Conservation (phyloP, 192 early-diverging fungal species). For the Coemansia sp. region DNA sequence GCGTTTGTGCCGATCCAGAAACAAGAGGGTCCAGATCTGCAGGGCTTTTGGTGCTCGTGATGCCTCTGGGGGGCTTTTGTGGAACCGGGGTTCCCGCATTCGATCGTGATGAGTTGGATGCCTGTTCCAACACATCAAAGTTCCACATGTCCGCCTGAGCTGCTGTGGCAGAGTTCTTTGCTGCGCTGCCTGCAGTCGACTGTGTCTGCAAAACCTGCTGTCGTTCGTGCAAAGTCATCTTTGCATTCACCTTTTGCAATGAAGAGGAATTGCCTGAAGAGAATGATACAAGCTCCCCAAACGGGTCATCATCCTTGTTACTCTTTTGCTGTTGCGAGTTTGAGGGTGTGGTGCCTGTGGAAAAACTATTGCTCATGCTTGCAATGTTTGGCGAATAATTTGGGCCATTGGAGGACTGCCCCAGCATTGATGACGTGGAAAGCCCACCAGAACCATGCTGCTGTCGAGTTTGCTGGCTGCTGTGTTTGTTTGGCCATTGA, state of each 20-base stretch:
- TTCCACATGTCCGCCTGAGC: constrained; percentile 37
- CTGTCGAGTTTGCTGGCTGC: constrained; percentile 1
- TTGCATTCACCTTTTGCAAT: constrained; percentile 21
- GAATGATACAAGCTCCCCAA: constrained; percentile 54
- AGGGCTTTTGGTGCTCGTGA: constrained; percentile 8
- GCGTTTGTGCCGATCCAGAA: background rate
- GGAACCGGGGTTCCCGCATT: constrained; percentile 19
- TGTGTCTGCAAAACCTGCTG: constrained; percentile 37
- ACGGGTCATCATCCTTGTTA: constrained; percentile 35
- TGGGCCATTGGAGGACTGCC: constrained; percentile 12
- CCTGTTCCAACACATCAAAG: constrained; percentile 47
- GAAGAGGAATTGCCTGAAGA: constrained; percentile 7
- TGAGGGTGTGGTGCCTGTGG: background rate
- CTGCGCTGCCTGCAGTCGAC: constrained; percentile 8
- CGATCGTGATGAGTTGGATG: constrained; percentile 19
- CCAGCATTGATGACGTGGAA: background rate
- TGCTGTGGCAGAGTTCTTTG: constrained; percentile 4
- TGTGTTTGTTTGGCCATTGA: constrained; percentile 23
- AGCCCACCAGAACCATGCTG: constrained; percentile 1
- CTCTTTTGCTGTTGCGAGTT: constrained; percentile 6
- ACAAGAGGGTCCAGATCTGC: constrained; percentile 46
- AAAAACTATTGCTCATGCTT: background rate
- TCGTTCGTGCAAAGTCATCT: constrained; percentile 48
- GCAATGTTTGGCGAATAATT: constrained; percentile 45
- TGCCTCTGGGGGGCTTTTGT: background rate